phyloP scores from a whole-genome alignment of 495 filamentous ascomycete species.

The Choiromyces venosus region DNA sequence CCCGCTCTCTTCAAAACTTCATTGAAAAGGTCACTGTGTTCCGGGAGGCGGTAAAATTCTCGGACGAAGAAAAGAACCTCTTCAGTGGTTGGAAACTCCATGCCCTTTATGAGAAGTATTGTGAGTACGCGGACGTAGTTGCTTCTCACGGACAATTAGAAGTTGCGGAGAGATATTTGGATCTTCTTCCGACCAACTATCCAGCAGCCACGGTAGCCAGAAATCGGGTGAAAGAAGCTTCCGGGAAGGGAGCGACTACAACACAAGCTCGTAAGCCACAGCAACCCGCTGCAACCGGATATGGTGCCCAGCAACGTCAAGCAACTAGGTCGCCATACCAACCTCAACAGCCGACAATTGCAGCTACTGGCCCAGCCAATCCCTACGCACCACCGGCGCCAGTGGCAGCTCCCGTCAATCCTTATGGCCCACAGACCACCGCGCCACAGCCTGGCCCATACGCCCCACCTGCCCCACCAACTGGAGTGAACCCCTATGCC shows the following conservation, averaged over 20 bases:
- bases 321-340: constrained; percentile 44
- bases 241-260: constrained; percentile 54
- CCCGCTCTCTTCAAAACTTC: constrained; percentile 77
- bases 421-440: constrained; percentile 43
- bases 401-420: constrained; percentile 13
- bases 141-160: constrained; percentile 81
- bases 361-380: constrained; percentile 25
- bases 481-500: background rate
- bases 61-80: constrained; percentile 65
- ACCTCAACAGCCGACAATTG: constrained; percentile 44
- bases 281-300: constrained; percentile 40
- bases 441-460: constrained; percentile 57
- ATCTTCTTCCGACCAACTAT: constrained; percentile 78
- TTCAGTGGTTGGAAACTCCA: constrained; percentile 82
- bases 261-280: constrained; percentile 30
- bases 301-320: constrained; percentile 44
- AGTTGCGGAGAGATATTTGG: constrained; percentile 83
- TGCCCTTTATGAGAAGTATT: constrained; percentile 87
- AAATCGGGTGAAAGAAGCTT: constrained; percentile 80
- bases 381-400: constrained; percentile 41
- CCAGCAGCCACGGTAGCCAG: constrained; percentile 83
- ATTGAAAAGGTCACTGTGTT: constrained; percentile 99
- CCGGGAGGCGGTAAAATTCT: constrained; percentile 85
- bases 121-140: constrained; percentile 92
- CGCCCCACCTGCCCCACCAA: constrained; percentile 46